Evolutionary conservation across 202 grass and related monocot genomes (phyloP).

Genomic region (Schoenoplectus triqueter): DNA sequence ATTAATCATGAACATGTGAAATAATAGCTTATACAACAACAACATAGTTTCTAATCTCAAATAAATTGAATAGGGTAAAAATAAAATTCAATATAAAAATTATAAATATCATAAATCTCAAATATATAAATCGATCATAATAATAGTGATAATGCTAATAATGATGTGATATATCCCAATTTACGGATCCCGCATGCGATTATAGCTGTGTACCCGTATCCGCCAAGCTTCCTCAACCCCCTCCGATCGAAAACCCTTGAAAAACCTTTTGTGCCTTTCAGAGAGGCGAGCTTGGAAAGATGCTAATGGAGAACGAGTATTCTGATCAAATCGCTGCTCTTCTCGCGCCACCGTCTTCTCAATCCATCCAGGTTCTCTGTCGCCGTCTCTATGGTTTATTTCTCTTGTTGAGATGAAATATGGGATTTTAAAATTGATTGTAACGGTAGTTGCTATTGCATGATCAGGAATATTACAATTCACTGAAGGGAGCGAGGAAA

Average conservation of each 20-base stretch:
- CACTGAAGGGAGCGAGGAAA: slow-evolving; percentile 59
- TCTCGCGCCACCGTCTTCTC: slow-evolving; percentile 56
- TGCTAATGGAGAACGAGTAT: slow-evolving; percentile 56
- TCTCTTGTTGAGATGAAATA: background rate
- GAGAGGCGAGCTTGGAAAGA: background rate
- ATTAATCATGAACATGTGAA: too few relatives aligned
- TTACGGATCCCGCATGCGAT: background rate
- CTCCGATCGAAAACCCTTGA: slow-evolving; percentile 34
- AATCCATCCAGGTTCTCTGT: slow-evolving; percentile 47
- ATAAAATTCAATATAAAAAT: too few relatives aligned
- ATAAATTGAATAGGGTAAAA: too few relatives aligned
- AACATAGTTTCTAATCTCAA: too few relatives aligned
- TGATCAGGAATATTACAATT: slow-evolving; percentile 70
- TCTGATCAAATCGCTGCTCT: slow-evolving; percentile 73
- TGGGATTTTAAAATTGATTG: slow-evolving; percentile 23
- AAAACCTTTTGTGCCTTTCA: slow-evolving; percentile 29
- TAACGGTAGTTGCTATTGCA: background rate
- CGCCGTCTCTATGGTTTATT: background rate
- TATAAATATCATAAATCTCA: too few relatives aligned
- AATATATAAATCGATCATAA: too few relatives aligned
- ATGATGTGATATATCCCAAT: too few relatives aligned
- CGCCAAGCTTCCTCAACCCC: background rate
- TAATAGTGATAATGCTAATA: too few relatives aligned
- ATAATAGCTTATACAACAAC: too few relatives aligned
- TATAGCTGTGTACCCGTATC: background rate